phyloP scores from a whole-genome alignment of 176 grass and related monocot species.

The Rhynchospora pubera region DNA sequence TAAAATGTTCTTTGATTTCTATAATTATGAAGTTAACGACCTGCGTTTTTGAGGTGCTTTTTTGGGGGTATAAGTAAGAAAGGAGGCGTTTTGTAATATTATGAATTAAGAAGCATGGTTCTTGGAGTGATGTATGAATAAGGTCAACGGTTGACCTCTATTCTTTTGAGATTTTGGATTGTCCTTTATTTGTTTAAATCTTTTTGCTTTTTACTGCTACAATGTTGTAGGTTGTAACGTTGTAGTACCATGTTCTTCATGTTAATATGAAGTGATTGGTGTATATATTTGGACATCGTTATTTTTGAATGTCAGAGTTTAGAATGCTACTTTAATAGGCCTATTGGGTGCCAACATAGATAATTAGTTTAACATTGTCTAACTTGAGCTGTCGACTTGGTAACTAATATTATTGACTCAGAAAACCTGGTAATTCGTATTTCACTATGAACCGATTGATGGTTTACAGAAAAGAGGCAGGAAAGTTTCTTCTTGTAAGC shows the following conservation, averaged over 20 bases:
- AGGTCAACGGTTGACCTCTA: background rate
- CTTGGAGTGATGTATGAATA: background rate
- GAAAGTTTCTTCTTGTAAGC: no score
- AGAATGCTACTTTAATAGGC: background rate
- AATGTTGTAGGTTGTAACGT: background rate
- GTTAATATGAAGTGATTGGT: background rate
- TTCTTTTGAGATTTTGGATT: background rate
- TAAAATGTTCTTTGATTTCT: slow-evolving; percentile 10
- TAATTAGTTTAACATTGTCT: no score
- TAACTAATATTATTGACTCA: no score
- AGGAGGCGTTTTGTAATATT: background rate
- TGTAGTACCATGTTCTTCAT: background rate
- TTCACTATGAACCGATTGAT: no score
- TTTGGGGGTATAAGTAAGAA: background rate
- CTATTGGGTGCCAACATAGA: background rate
- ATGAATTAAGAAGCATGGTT: slow-evolving; percentile 2
- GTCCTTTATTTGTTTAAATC: background rate
- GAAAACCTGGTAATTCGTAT: no score
- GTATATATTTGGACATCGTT: background rate
- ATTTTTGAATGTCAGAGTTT: background rate
- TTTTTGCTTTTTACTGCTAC: background rate
- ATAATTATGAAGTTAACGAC: background rate
- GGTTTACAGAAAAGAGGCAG: no score
- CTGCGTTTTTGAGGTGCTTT: background rate
- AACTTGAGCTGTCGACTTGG: no score